phyloP scores from a whole-genome alignment of 2,329 filamentous ascomycete genomes.

The Talaromyces sp. region DNA sequence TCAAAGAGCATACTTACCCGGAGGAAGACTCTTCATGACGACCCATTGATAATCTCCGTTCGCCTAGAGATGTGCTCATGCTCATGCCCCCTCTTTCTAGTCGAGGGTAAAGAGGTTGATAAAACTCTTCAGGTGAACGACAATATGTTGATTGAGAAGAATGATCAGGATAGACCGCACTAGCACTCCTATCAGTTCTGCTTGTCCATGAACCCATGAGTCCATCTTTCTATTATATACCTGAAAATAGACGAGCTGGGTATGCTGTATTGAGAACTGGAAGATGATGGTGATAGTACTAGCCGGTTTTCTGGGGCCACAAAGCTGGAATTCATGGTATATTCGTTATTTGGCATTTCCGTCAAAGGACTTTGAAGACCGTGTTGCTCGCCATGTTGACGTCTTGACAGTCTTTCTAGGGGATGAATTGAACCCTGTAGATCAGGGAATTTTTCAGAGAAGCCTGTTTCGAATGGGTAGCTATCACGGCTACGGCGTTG shows the following conservation, averaged over 20 bases:
- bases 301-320: not conserved
- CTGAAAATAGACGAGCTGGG: not conserved
- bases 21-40: not conserved
- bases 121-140: not conserved
- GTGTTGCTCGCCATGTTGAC: not conserved
- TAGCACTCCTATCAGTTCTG: constrained; percentile 3
- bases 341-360: constrained; percentile 1
- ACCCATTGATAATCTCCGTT: constrained; percentile 1
- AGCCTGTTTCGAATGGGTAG: not conserved
- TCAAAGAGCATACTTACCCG: not conserved
- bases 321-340: not conserved
- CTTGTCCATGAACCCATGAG: not conserved
- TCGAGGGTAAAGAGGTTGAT: not conserved
- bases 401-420: not conserved
- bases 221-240: not conserved
- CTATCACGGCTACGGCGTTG: not conserved
- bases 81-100: not conserved
- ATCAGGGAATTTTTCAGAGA: not conserved
- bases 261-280: constrained; percentile 1
- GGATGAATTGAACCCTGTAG: not conserved
- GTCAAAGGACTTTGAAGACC: not conserved
- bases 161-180: constrained; percentile 3
- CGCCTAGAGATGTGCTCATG: not conserved
- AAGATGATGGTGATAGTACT: not conserved
- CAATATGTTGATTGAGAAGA: constrained; percentile 10